A percentile compares a stretch with the other conserved stretches of the same genome.
Conservation (phyloP, 2,329 filamentous ascomycete species). For the Fusarium papillatum region DNA sequence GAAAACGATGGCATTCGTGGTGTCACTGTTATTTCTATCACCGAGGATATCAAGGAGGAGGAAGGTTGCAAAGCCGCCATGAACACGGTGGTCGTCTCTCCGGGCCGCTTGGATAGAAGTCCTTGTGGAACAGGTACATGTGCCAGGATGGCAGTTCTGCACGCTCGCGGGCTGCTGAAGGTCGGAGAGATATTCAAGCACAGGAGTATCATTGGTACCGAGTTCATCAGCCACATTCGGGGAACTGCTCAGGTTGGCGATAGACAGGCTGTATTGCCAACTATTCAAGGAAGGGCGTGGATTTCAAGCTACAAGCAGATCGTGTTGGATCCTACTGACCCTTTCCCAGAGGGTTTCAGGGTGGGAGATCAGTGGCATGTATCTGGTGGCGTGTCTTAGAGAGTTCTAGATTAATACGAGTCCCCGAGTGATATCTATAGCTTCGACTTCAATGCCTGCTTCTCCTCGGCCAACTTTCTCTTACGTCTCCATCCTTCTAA, state of each 20-base stretch:
- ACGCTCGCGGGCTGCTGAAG: constrained; percentile 54
- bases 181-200: constrained; percentile 54
- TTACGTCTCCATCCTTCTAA: constrained; percentile 32
- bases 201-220: constrained; percentile 57
- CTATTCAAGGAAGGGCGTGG: constrained; percentile 59
- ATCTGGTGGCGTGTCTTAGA: neutral
- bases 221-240: constrained; percentile 56
- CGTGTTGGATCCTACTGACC: constrained; percentile 51
- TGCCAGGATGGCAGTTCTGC: constrained; percentile 58
- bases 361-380: constrained; percentile 9
- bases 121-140: constrained; percentile 61
- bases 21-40: constrained; percentile 55
- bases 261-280: constrained; percentile 55
- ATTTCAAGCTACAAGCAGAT: constrained; percentile 59
- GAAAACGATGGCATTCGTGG: constrained; percentile 57
- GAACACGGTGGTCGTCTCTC: constrained; percentile 59
- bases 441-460: neutral
- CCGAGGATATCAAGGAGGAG: constrained; percentile 46
- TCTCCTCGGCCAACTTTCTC: constrained; percentile 27
- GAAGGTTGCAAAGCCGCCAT: constrained; percentile 45
- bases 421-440: neutral
- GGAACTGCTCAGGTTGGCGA: constrained; percentile 53
- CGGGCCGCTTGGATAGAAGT: constrained; percentile 59
- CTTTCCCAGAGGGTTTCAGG: neutral
- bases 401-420: too few relatives aligned